Evolutionary conservation across 148 eudicot genomes (phyloP), one percentile per base, ranked within the genome.

Genomic region (Tetragonia tetragonoides): DNA sequence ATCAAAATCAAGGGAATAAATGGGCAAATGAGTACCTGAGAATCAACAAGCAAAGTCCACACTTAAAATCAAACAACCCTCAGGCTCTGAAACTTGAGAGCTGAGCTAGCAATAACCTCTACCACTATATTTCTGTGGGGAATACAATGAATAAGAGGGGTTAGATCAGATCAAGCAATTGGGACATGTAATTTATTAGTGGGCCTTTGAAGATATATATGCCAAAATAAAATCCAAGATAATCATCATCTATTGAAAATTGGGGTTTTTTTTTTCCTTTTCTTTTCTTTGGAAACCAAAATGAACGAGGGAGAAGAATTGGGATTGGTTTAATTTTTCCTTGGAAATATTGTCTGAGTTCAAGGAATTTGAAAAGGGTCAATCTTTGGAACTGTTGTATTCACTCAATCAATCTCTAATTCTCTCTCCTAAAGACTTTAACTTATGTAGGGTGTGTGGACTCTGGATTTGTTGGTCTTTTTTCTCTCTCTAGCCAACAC

Each of bases 81-180:
- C 66, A 56, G 7, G 51, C 42, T 57, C 37, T 17, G 8, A 7
- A 18, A 64, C n/a, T 24, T 16, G 8, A 8, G 24, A 64, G 6
- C 12, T 7, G 24, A 64, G 14, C 34, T 28, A 34, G 28, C 68
- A 65, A 63, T 6, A 21, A 63, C 7, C 28, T 47, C 6, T 46
- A 42, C 7, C 4, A 46, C 4, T 9, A 49, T 47, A 28, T 28
- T 28, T 28, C 34, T 28, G 34, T 28, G 46, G 62, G 24, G 46
- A 9, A 68, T 24, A 49, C 38, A 69, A 20, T 20, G 73, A 39
- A 71, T 5, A 71, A 9, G 11, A 20, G 73, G 74, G 28, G 16
- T 5, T 59, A 71, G 79, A 82, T 78, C 72, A 82, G 81, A 82
- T 82, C 75, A 82, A 77, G 64, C 34, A 62, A 77, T 21, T 67